Percentiles rank a stretch among this genome's conserved stretches.
These are phyloP conservation scores for Ilyonectria destructans DNA, from an alignment of 2,329 filamentous ascomycete genomes.

Conservation along the genomic window DNA sequence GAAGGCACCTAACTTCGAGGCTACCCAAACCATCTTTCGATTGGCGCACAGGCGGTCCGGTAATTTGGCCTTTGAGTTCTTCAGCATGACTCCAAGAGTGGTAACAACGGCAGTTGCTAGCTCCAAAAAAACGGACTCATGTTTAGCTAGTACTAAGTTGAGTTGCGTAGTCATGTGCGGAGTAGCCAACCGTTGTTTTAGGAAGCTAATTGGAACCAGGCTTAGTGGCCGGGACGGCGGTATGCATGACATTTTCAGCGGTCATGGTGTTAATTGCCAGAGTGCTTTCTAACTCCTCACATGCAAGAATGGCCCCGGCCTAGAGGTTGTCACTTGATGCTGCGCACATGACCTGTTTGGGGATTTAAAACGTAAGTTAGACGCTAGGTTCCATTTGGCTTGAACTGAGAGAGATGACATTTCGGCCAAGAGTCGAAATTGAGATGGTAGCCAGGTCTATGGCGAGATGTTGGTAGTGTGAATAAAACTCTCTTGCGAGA, in stretches of 20 bases:
- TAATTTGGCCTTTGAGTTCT: no score
- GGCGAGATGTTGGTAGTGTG: no score
- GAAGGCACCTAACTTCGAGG: neutral
- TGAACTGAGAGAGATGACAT: neutral
- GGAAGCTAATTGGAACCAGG: neutral
- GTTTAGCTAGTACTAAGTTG: neutral
- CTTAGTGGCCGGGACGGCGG: neutral
- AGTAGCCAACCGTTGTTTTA: conserved; percentile 10
- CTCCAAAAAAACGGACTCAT: conserved; percentile 1
- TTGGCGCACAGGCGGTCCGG: neutral
- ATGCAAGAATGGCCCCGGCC: conserved; percentile 3
- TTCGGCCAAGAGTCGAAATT: neutral
- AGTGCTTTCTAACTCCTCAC: neutral
- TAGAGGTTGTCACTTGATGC: conserved; percentile 20
- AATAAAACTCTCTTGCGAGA: no score
- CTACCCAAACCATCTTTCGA: neutral
- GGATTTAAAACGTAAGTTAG: no score
- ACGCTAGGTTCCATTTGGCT: neutral
- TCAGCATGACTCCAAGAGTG: neutral
- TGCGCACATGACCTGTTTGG: neutral
- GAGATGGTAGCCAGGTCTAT: no score
- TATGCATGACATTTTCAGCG: neutral
- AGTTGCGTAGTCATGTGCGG: conserved; percentile 7
- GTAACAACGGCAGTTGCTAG: conserved; percentile 17
- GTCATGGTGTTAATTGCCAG: conserved; percentile 2